These are phyloP conservation scores for Arxiozyma slooffiae DNA, from an alignment of 1,139 yeast species.

Conservation along the genomic window DNA sequence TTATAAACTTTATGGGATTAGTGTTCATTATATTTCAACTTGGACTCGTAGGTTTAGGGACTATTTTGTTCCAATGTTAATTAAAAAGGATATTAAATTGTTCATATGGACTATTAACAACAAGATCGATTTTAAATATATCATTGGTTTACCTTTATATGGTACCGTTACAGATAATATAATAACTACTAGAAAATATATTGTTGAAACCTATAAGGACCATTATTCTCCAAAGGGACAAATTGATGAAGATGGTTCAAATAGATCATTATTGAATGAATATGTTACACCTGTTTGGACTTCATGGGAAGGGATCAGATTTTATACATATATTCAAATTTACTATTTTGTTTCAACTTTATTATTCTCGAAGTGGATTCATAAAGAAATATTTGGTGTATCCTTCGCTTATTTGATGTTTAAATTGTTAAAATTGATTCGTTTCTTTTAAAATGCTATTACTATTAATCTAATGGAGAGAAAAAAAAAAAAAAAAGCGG, in stretches of 20 bases:
- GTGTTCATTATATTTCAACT: conserved; percentile 36
- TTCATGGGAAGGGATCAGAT: conserved; percentile 23
- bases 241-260: background rate
- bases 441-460: conserved; percentile 15
- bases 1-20: conserved; percentile 36
- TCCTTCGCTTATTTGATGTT: conserved; percentile 19
- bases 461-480: no score
- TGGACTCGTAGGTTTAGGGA: conserved; percentile 36
- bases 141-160: conserved; percentile 38
- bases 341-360: conserved; percentile 18
- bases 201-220: conserved; percentile 6
- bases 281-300: conserved; percentile 17
- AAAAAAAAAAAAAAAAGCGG: no score
- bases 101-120: conserved; percentile 80
- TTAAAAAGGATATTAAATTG: conserved; percentile 41
- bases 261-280: background rate
- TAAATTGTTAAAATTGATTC: conserved; percentile 16
- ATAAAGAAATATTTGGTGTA: conserved; percentile 16
- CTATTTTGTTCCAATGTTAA: conserved; percentile 31
- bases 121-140: conserved; percentile 35
- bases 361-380: conserved; percentile 23
- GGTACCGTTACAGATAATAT: conserved; percentile 62
- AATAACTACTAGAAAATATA: conserved; percentile 12
- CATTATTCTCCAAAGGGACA: background rate
- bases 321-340: conserved; percentile 15